Base-by-base conservation (phyloP, 108 stramenopile genomes). In the Fistulifera solaris region DNA sequence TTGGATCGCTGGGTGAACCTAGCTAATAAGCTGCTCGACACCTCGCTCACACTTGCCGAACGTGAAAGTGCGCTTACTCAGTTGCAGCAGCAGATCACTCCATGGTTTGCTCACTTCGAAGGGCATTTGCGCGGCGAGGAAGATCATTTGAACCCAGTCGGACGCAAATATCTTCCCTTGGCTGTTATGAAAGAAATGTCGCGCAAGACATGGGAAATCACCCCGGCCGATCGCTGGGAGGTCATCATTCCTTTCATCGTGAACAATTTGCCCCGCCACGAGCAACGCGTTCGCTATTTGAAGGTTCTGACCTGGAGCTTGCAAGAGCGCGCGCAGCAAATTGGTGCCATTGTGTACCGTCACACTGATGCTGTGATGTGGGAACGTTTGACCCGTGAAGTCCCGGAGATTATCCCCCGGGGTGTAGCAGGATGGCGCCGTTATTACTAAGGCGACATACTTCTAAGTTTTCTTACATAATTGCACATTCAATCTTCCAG, bases 281-380 rank as follows among this genome's bases (percentile, higher is more conserved):
- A 17, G 1, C 59, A 61, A 27, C 59, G 67, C 18, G 54, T 68
- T 19, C 52, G 60, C 15, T 68, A 61, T 41, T 26, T 68, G 45
- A 68, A 68, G 60, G 67, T 68, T 27, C 27, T 68, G 24, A 25
- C 22, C 23, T 68, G 67, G 67, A 42, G 57, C 50, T 24, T 68
- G 60, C 67, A 60, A 15, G 67, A 68, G 45, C 59, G 67, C 27
- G 52, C 60, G 13, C 67, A 68, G 31, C 60, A 61, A 31, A 61
- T 68, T 55, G 67, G 67, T 41, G 45, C 60, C 18, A 68, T 68
- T 40, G 53, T 61, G 21, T 68, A 61, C 23, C 67, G 67, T 43
- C 61, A 68, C 52, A 60, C 61, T 5, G 67, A 68, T 31, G 67
- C 67, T 18, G 60, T 68, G 35, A 68, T 68, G 67, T 68, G 67